Percentiles rank a stretch among this genome's conserved stretches.
phyloP scores from a whole-genome alignment of 169 alveolate species.

The Plasmodium sp. region DNA sequence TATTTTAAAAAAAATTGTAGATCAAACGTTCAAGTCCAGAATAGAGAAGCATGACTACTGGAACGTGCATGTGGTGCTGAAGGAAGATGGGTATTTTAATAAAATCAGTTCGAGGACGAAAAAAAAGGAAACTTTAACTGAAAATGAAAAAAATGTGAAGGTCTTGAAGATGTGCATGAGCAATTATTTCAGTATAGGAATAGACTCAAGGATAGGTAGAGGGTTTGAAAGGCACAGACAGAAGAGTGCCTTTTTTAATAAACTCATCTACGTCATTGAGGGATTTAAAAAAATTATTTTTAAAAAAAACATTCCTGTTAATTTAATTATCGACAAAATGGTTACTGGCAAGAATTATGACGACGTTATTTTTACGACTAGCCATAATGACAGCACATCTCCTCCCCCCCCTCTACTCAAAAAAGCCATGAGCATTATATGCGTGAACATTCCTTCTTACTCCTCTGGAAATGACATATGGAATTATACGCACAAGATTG shows the following conservation, averaged over 20 bases:
- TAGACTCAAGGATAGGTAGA: slow-evolving; percentile 94
- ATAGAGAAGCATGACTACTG: slow-evolving; percentile 92
- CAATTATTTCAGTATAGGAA: slow-evolving; percentile 94
- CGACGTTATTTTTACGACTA: slow-evolving; percentile 79
- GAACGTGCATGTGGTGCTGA: slow-evolving; percentile 88
- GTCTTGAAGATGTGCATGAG: slow-evolving; percentile 82
- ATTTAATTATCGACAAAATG: slow-evolving; percentile 81
- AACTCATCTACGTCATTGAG: slow-evolving; percentile 80
- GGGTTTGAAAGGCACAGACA: slow-evolving; percentile 93
- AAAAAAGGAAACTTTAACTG: slow-evolving; percentile 79
- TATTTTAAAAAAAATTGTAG: slow-evolving; percentile 85
- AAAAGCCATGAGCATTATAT: slow-evolving; percentile 76
- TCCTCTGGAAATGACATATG: slow-evolving; percentile 83
- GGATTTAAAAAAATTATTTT: slow-evolving; percentile 88
- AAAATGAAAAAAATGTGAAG: slow-evolving; percentile 29
- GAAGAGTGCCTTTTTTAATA: slow-evolving; percentile 83
- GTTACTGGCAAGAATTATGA: slow-evolving; percentile 70
- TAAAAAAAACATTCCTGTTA: slow-evolving; percentile 73
- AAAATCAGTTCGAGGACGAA: slow-evolving; percentile 82
- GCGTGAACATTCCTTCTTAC: slow-evolving; percentile 83
- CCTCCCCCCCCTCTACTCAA: slow-evolving; percentile 75
- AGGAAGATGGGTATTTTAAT: slow-evolving; percentile 89
- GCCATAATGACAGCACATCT: slow-evolving; percentile 23
- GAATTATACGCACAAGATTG: slow-evolving; percentile 62
- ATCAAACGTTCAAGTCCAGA: slow-evolving; percentile 82